phyloP scores from a whole-genome alignment of 1,139 yeast genomes.

The Geotrichum fermentans region DNA sequence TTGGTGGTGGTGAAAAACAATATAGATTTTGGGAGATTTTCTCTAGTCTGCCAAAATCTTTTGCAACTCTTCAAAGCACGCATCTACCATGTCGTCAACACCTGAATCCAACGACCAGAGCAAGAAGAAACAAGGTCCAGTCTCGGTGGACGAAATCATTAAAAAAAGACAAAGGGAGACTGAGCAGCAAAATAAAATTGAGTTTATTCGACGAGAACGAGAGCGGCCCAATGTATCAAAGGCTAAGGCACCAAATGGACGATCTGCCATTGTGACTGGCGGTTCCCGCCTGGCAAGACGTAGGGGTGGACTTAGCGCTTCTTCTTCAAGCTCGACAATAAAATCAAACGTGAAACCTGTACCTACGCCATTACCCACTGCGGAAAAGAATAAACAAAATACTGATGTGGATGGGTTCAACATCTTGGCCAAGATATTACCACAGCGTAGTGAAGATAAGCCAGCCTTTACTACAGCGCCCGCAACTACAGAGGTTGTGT shows the following conservation, averaged over 20 bases:
- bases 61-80: not conserved
- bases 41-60: not conserved
- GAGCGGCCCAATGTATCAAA: conserved; percentile 34
- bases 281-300: conserved; percentile 4
- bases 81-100: not conserved
- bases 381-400: not conserved
- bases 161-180: conserved; percentile 31
- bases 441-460: conserved; percentile 3
- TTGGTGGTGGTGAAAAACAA: conserved; percentile 18
- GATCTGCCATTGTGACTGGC: not conserved
- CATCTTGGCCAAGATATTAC: conserved; percentile 1
- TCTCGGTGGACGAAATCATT: conserved; percentile 47
- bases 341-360: not conserved
- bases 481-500: not conserved
- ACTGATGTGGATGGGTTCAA: not conserved
- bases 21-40: conserved; percentile 1
- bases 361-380: not conserved
- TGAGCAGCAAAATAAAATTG: conserved; percentile 25
- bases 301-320: conserved; percentile 14
- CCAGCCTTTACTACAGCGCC: not conserved
- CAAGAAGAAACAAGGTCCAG: conserved; percentile 22
- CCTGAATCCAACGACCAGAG: not conserved
- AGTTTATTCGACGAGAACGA: conserved; percentile 13
- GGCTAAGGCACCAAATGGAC: not conserved
- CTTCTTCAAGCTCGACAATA: not conserved